phyloP scores from a whole-genome alignment of 2,329 filamentous ascomycete species.

The Hypoxylon sp. region DNA sequence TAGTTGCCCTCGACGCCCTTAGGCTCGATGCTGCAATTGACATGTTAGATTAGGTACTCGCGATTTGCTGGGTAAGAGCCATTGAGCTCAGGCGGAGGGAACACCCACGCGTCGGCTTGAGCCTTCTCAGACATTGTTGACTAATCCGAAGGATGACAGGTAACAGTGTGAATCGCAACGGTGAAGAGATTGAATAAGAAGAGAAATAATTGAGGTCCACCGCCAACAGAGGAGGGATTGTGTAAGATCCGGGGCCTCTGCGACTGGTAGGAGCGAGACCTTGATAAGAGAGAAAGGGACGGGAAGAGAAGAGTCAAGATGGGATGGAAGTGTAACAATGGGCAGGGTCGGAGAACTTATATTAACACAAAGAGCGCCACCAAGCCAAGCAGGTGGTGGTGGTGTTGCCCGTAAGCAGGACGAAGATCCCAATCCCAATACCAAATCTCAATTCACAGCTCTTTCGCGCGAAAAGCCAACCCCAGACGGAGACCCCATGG shows the following conservation, averaged over 20 bases:
- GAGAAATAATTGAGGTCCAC: slow-evolving; percentile 19
- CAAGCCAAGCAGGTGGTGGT: slow-evolving; percentile 12
- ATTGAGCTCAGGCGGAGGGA: not conserved
- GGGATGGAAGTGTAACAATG: slow-evolving; percentile 21
- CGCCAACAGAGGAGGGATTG: slow-evolving; percentile 25
- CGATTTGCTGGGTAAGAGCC: not conserved
- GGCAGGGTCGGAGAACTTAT: slow-evolving; percentile 35
- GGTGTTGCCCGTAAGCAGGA: slow-evolving; percentile 25
- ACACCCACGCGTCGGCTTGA: slow-evolving; percentile 33
- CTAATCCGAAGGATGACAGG: slow-evolving; percentile 8
- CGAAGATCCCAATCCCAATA: slow-evolving; percentile 38
- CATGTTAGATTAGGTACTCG: slow-evolving; percentile 20
- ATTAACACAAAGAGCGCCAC: slow-evolving; percentile 35
- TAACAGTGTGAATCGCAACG: slow-evolving; percentile 8
- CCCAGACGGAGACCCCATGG: slow-evolving; percentile 40
- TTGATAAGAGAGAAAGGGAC: slow-evolving; percentile 24
- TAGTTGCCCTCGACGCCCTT: slow-evolving; percentile 47
- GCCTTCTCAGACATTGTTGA: slow-evolving; percentile 34
- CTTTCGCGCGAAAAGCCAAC: slow-evolving; percentile 38
- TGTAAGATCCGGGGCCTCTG: slow-evolving; percentile 13
- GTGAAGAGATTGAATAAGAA: slow-evolving; percentile 9
- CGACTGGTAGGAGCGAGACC: slow-evolving; percentile 26
- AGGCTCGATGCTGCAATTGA: slow-evolving; percentile 45
- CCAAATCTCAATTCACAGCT: slow-evolving; percentile 29
- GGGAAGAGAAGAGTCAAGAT: slow-evolving; percentile 21